phyloP scores from a whole-genome alignment of 75 land plant species.

The Pinus taeda region DNA sequence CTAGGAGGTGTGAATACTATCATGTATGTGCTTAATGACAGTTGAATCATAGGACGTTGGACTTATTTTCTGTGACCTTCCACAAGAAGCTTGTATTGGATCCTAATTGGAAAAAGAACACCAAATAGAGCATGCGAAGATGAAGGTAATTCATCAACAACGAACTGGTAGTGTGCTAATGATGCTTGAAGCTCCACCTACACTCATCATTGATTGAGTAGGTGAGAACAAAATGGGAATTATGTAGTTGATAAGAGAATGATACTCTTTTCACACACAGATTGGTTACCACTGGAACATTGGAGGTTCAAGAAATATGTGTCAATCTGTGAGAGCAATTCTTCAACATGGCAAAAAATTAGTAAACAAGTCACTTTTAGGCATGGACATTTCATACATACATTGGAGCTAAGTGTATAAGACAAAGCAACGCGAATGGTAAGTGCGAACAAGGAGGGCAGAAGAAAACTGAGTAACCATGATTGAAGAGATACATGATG shows the following conservation, averaged over 20 bases:
- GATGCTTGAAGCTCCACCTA: constrained; percentile 23
- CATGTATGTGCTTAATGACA: constrained; percentile 9
- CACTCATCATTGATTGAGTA: constrained; percentile 10
- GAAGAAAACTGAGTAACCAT: no score
- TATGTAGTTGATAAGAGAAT: constrained; percentile 15
- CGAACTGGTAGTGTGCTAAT: constrained; percentile 10
- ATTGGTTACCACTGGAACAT: constrained; percentile 17
- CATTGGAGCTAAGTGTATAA: no score
- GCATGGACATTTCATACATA: no score
- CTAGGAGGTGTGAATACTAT: constrained; percentile 15
- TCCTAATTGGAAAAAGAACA: constrained; percentile 12
- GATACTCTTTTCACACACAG: constrained; percentile 12
- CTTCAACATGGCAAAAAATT: constrained; percentile 18
- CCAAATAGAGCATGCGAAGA: constrained; percentile 18
- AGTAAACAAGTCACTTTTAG: constrained; percentile 13
- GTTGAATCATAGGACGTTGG: constrained; percentile 21
- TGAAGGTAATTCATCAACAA: constrained; percentile 24
- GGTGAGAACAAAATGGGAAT: constrained; percentile 12
- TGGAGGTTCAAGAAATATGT: constrained; percentile 14
- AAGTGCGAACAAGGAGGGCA: no score
- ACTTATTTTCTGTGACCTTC: constrained; percentile 13
- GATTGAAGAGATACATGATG: no score
- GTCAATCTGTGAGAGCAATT: constrained; percentile 29
- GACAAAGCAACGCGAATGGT: no score
- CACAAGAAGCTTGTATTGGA: constrained; percentile 28